These are phyloP conservation scores for Ogataea paradorogensis DNA, from an alignment of 805 yeast species.

Conservation along the genomic window DNA sequence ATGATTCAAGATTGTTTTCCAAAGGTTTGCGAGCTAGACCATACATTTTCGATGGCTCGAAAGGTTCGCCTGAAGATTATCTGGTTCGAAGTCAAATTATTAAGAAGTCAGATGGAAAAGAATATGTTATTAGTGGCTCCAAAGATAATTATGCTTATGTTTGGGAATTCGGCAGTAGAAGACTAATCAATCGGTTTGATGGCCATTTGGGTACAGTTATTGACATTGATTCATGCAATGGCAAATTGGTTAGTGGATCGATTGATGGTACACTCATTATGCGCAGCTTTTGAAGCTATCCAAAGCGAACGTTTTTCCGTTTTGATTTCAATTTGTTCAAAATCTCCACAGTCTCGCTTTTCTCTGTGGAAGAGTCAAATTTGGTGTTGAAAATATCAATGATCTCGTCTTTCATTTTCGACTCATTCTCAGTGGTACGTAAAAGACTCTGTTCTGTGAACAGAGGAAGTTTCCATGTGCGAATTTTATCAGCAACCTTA, in stretches of 20 bases:
- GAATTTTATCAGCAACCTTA: slow-evolving; percentile 8
- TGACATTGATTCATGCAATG: slow-evolving; percentile 47
- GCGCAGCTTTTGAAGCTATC: slow-evolving; percentile 30
- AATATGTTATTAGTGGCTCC: slow-evolving; percentile 53
- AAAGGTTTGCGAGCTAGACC: slow-evolving; percentile 43
- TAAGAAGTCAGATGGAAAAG: slow-evolving; percentile 32
- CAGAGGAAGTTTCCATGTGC: slow-evolving; percentile 38
- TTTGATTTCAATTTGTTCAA: slow-evolving; percentile 18
- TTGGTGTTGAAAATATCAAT: slow-evolving; percentile 9
- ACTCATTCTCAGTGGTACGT: slow-evolving; percentile 26
- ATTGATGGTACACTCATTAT: slow-evolving; percentile 56
- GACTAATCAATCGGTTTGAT: slow-evolving; percentile 43
- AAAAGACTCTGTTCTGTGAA: slow-evolving; percentile 32
- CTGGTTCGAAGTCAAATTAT: slow-evolving; percentile 49
- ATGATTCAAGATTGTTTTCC: slow-evolving; percentile 45
- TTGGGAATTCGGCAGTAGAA: slow-evolving; percentile 59
- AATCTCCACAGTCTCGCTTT: slow-evolving; percentile 5
- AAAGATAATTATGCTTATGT: slow-evolving; percentile 54
- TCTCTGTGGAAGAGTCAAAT: neutral
- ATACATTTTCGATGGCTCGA: slow-evolving; percentile 55
- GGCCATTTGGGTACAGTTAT: slow-evolving; percentile 65
- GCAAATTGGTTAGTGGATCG: slow-evolving; percentile 46
- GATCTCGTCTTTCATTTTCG: slow-evolving; percentile 14
- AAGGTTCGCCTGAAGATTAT: slow-evolving; percentile 49
- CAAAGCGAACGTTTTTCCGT: slow-evolving; percentile 22